Percentiles rank a stretch among this genome's conserved stretches.
These are phyloP conservation scores for Arctium lappa DNA, from an alignment of 129 eudicot species.

Conservation along the genomic window DNA sequence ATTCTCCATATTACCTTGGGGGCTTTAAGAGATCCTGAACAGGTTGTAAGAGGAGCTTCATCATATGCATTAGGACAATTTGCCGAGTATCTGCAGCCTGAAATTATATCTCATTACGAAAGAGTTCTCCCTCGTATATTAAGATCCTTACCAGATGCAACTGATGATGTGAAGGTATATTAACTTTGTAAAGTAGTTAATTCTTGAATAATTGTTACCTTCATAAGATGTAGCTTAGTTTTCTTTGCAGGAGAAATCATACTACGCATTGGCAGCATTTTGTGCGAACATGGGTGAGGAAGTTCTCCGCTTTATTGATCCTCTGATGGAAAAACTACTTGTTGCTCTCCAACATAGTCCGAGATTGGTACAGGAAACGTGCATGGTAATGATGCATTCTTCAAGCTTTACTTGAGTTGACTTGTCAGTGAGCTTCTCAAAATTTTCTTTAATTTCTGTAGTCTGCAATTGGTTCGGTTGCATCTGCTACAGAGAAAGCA, in stretches of 20 bases:
- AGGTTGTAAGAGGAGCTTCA: conserved; percentile 91
- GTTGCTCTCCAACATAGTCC: conserved; percentile 72
- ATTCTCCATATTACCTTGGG: conserved; percentile 71
- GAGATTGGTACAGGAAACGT: conserved; percentile 76
- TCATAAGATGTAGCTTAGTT: neutral
- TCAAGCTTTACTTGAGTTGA: conserved; percentile 15
- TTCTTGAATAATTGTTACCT: neutral
- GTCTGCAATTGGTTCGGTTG: conserved; percentile 97
- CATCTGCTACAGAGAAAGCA: conserved; percentile 83
- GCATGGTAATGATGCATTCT: conserved; percentile 61
- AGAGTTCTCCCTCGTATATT: conserved; percentile 75
- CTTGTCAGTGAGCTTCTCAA: neutral
- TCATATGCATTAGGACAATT: conserved; percentile 90
- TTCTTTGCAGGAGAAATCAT: conserved; percentile 75
- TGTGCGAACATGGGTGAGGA: conserved; percentile 95
- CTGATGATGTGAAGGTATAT: conserved; percentile 92
- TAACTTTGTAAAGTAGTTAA: neutral
- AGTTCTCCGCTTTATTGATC: conserved; percentile 77
- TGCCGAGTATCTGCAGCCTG: conserved; percentile 90
- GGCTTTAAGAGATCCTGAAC: conserved; percentile 85
- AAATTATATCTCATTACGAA: conserved; percentile 73
- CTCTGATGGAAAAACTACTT: conserved; percentile 74
- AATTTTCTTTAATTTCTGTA: conserved; percentile 26
- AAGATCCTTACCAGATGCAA: conserved; percentile 72
- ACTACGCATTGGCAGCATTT: conserved; percentile 91